A percentile compares a stretch with the other conserved stretches of the same genome.
These are phyloP conservation scores for Nicotiana knightiana DNA, from an alignment of 257 asterid species.

Conservation along the genomic window DNA sequence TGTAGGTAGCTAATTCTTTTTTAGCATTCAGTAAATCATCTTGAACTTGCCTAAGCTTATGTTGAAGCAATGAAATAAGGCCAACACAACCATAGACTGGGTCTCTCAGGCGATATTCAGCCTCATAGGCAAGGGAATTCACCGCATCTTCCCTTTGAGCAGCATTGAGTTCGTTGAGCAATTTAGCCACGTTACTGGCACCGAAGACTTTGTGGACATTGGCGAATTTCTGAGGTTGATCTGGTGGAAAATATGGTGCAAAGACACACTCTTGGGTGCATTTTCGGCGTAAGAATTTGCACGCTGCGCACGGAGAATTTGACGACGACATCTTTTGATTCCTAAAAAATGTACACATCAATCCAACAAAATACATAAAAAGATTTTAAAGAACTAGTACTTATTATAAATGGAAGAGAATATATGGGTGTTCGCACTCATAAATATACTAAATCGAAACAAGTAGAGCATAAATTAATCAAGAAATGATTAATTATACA, in stretches of 20 bases:
- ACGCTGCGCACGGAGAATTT: conserved; percentile 87
- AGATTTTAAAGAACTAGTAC: background rate
- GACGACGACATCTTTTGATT: conserved; percentile 57
- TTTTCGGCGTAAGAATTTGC: conserved; percentile 76
- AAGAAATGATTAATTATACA: conserved; percentile 2
- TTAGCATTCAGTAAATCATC: conserved; percentile 47
- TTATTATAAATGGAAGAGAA: background rate
- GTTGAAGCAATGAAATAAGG: conserved; percentile 64
- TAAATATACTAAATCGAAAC: background rate
- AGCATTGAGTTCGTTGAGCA: conserved; percentile 58
- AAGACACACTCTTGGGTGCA: conserved; percentile 90
- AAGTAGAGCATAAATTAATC: background rate
- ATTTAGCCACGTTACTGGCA: conserved; percentile 79
- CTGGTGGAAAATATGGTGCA: conserved; percentile 92
- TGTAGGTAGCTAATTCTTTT: conserved; percentile 50
- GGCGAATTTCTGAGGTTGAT: conserved; percentile 67
- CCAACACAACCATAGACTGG: conserved; percentile 95
- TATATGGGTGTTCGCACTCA: background rate
- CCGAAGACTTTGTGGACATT: conserved; percentile 90
- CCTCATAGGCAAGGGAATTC: conserved; percentile 77
- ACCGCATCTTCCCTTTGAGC: conserved; percentile 75
- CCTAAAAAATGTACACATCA: conserved; percentile 7
- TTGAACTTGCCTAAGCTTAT: conserved; percentile 48
- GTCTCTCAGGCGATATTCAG: conserved; percentile 63
- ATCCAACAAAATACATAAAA: background rate